phyloP scores from a whole-genome alignment of 208 protist genomes.

The Leishmania mexicana region DNA sequence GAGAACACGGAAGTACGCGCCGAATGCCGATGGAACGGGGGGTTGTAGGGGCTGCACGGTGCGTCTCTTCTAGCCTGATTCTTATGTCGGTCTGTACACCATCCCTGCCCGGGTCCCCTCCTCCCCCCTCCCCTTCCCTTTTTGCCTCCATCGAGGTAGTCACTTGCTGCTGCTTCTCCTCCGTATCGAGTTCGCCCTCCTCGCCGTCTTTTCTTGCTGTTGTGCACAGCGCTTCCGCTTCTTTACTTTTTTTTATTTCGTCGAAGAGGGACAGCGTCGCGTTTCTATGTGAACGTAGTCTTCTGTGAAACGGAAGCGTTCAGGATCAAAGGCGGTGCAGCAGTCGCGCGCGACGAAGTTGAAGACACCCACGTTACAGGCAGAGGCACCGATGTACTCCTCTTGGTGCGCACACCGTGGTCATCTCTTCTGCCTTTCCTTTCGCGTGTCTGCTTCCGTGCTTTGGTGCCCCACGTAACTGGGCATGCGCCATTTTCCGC shows the following conservation, averaged over 20 bases:
- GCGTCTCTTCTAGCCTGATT: too few relatives aligned
- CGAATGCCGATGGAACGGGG: too few relatives aligned
- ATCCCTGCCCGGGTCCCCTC: too few relatives aligned
- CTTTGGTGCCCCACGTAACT: not conserved
- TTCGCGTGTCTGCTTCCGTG: not conserved
- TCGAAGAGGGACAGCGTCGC: not conserved
- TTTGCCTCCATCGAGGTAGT: not conserved
- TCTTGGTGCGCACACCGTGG: not conserved
- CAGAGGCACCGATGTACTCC: not conserved
- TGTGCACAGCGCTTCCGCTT: not conserved
- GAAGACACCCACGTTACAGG: not conserved
- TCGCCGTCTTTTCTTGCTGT: not conserved
- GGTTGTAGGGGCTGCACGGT: too few relatives aligned
- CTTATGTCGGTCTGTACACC: too few relatives aligned
- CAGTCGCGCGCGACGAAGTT: not conserved
- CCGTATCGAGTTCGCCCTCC: too few relatives aligned
- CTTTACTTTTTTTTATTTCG: not conserved
- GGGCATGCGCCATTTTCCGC: not conserved
- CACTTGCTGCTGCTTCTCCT: too few relatives aligned
- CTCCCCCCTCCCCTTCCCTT: too few relatives aligned
- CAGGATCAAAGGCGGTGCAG: not conserved
- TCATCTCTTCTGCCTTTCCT: not conserved
- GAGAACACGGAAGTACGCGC: too few relatives aligned
- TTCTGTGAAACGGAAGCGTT: not conserved
- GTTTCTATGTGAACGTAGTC: not conserved